Conservation (phyloP, 768 basidiomycete genomes). For the Naganishia friedmannii region DNA sequence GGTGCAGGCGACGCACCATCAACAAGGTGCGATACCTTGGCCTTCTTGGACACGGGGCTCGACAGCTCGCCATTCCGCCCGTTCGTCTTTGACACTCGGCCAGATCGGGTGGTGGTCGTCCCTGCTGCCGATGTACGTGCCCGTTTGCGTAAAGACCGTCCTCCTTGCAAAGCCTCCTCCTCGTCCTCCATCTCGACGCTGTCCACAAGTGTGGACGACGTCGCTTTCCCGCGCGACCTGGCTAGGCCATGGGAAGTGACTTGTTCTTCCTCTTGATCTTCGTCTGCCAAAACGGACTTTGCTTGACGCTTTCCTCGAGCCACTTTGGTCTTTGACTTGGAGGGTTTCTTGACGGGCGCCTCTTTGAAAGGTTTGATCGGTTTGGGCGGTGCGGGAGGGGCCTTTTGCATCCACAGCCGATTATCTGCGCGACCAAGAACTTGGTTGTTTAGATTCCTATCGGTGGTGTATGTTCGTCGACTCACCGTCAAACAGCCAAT, state of each 20-base stretch:
- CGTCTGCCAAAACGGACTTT: background rate
- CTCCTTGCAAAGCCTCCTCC: constrained; percentile 4
- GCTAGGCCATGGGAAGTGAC: constrained; percentile 32
- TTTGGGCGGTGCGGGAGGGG: constrained; percentile 38
- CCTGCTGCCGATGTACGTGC: background rate
- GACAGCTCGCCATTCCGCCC: background rate
- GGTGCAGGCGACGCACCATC: background rate
- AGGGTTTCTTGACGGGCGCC: background rate
- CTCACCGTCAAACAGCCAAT: constrained; percentile 52
- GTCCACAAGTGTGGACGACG: constrained; percentile 21
- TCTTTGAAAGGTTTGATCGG: constrained; percentile 28
- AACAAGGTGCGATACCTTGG: background rate
- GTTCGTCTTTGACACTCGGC: background rate
- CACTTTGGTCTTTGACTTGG: constrained; percentile 36
- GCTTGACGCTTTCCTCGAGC: constrained; percentile 31
- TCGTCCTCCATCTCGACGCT: constrained; percentile 33
- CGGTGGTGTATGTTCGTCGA: background rate
- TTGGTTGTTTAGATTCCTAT: background rate
- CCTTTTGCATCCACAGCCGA: constrained; percentile 50
- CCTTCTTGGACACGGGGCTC: background rate
- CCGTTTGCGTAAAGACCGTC: background rate
- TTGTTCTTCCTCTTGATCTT: constrained; percentile 13
- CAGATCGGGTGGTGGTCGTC: constrained; percentile 3
- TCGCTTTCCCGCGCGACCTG: constrained; percentile 24
- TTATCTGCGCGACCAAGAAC: constrained; percentile 39